Conservation (phyloP, 2,329 filamentous ascomycete species). For the Aspergillus amoenus region DNA sequence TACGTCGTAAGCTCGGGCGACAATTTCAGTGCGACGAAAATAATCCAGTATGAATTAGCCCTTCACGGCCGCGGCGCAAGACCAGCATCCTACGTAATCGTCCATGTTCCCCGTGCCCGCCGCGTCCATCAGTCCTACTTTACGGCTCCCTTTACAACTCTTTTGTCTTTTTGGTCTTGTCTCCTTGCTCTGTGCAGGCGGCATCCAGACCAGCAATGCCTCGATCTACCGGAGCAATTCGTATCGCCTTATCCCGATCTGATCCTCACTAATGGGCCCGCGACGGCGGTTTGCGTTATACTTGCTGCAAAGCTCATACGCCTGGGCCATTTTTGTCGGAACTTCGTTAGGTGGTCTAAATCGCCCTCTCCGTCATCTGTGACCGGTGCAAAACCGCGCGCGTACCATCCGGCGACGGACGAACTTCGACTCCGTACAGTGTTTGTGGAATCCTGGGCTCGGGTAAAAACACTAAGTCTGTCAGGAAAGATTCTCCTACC, state of each 20-base stretch:
- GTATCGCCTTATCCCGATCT: slow-evolving; percentile 63
- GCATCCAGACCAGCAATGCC: slow-evolving; percentile 32
- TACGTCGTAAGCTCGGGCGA: slow-evolving; percentile 82
- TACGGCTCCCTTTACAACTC: slow-evolving; percentile 68
- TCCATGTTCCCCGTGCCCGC: slow-evolving; percentile 72
- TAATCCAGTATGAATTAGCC: slow-evolving; percentile 61
- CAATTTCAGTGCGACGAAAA: slow-evolving; percentile 64
- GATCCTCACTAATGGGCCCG: slow-evolving; percentile 85
- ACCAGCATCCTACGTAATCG: slow-evolving; percentile 57
- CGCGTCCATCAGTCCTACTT: slow-evolving; percentile 76
- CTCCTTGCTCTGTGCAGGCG: slow-evolving; percentile 53
- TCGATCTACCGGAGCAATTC: slow-evolving; percentile 17
- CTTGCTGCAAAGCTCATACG: slow-evolving; percentile 57
- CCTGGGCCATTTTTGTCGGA: slow-evolving; percentile 44
- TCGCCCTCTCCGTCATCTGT: background rate
- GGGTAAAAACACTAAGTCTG: slow-evolving; percentile 77
- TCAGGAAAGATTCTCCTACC: slow-evolving; percentile 74
- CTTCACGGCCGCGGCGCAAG: slow-evolving; percentile 14
- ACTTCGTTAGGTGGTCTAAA: background rate
- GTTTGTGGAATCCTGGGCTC: slow-evolving; percentile 91
- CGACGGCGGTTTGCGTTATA: slow-evolving; percentile 76
- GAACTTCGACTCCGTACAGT: slow-evolving; percentile 66
- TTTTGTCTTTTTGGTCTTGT: slow-evolving; percentile 65
- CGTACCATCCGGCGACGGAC: slow-evolving; percentile 30
- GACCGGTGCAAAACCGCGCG: slow-evolving; percentile 2